Conservation (phyloP, 805 yeast species). For the Suhomyces prunicola region DNA sequence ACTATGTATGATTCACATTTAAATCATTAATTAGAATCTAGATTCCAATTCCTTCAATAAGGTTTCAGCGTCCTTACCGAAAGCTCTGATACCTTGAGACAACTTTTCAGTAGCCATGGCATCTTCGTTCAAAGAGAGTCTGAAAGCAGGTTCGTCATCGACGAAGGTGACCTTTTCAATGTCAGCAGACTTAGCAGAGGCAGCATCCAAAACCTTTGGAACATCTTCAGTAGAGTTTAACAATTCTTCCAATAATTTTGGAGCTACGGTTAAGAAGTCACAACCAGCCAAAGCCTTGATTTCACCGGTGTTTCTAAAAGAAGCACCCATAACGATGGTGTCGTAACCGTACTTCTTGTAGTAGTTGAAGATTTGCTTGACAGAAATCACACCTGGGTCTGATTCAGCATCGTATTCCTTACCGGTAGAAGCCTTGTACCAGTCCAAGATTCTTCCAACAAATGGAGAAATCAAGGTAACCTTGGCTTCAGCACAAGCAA, state of each 20-base stretch:
- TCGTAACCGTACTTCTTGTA: conserved; percentile 96
- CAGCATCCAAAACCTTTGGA: conserved; percentile 77
- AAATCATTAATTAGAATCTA: conserved; percentile 38
- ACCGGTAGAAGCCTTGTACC: conserved; percentile 95
- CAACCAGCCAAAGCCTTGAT: conserved; percentile 96
- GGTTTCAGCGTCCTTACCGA: conserved; percentile 88
- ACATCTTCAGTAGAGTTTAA: conserved; percentile 72
- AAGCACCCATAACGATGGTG: conserved; percentile 99
- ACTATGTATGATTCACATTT: not conserved
- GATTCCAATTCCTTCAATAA: conserved; percentile 64
- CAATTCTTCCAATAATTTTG: conserved; percentile 85
- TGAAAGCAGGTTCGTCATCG: conserved; percentile 85
- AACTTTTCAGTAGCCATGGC: conserved; percentile 98
- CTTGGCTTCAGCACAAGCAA: conserved; percentile 97
- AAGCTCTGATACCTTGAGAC: conserved; percentile 96
- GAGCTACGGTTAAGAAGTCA: conserved; percentile 94
- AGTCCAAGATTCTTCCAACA: conserved; percentile 98
- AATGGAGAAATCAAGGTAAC: conserved; percentile 97
- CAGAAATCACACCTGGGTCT: conserved; percentile 97
- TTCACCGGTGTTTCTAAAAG: conserved; percentile 96
- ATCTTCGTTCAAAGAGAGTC: conserved; percentile 89
- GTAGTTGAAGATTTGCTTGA: conserved; percentile 87
- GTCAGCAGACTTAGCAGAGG: conserved; percentile 47
- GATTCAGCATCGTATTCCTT: conserved; percentile 72
- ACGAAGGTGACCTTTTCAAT: conserved; percentile 66